Base-by-base conservation (phyloP, 2,329 filamentous ascomycete species). In the Shiraia sp. region DNA sequence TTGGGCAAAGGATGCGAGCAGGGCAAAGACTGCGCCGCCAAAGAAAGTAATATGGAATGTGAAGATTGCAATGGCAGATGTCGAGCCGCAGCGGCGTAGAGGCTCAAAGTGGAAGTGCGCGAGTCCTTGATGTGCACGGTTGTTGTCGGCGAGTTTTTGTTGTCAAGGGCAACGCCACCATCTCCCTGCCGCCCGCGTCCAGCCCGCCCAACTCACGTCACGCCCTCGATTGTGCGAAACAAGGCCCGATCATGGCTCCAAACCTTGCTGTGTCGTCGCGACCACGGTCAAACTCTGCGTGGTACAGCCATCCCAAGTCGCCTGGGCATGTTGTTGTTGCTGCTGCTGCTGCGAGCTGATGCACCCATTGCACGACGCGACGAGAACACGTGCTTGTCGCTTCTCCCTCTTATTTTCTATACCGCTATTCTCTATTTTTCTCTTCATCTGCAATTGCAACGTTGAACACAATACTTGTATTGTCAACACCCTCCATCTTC, bases 41-140 rank as follows among this genome's bases (percentile, higher is more conserved):
- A 57, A 61, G 57, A 65, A 64, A 49, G 57, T 45, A 62, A 58
- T 55, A 58, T 51, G 57, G 55, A 62, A 63, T 61, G 57, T 39
- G 53, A 46, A 43, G 45, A 49, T 40, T 44, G 45, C 45, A 45
- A 53, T 47, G 40, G 49, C 36, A 53, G 49, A 48, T 41, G 42
- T 45, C 46, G 35, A 15, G 55, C 40, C 51, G 54, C 44, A 28
- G 51, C 56, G 52, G 59, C 55, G 55, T 43, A 39, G 53, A 50
- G 32, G 47, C 48, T 55, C 62, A 51, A 58, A 53, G 52, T 52
- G 56, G 53, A 49, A 43, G 39, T 49, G 40, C 32, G 33, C 25
- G 32, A 45, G 26, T 47, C 15, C 10, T 16, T 36, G 23, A 23
- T 14, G 24, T 44, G 43, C 46, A 31, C 40, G 38, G 31, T 51